phyloP scores from a whole-genome alignment of 2,329 filamentous ascomycete genomes.

The Claviceps sp. region DNA sequence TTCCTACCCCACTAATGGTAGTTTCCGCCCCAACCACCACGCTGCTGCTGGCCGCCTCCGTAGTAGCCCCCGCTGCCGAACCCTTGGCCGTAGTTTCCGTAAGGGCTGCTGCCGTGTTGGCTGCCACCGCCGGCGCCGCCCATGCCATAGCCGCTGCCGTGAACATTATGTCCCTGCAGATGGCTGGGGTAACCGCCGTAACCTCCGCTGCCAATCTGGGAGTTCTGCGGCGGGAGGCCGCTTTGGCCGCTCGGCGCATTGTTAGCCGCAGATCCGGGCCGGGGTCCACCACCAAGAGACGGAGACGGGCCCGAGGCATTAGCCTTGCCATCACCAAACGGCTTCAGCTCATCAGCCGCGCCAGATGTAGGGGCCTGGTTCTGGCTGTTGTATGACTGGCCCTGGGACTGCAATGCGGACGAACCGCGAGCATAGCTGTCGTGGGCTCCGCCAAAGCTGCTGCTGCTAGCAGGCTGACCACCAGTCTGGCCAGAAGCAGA shows the following conservation, averaged over 20 bases:
- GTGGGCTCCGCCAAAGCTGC: constrained; percentile 39
- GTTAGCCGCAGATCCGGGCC: constrained; percentile 45
- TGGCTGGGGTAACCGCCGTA: constrained; percentile 45
- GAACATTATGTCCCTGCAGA: constrained; percentile 37
- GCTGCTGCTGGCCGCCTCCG: constrained; percentile 28
- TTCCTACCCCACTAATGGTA: constrained; percentile 34
- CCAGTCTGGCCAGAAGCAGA: constrained; percentile 34
- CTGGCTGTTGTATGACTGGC: constrained; percentile 38
- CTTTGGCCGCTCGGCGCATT: constrained; percentile 33
- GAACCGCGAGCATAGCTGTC: constrained; percentile 41
- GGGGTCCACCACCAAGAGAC: constrained; percentile 37
- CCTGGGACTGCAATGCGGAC: constrained; percentile 41
- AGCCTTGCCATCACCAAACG: constrained; percentile 42
- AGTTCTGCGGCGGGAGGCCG: constrained; percentile 41
- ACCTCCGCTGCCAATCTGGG: constrained; percentile 34
- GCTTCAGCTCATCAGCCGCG: constrained; percentile 42
- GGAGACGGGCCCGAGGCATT: constrained; percentile 39
- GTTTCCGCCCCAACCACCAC: constrained; percentile 46
- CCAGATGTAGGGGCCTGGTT: constrained; percentile 30
- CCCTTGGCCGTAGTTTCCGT: constrained; percentile 38
- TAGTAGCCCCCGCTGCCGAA: constrained; percentile 37
- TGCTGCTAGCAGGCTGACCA: constrained; percentile 29
- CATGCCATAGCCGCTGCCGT: constrained; percentile 43
- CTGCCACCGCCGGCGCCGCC: constrained; percentile 35
- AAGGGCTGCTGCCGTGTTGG: constrained; percentile 39